A percentile compares a stretch with the other conserved stretches of the same genome.
phyloP scores from a whole-genome alignment of 1,284 basidiomycete species.

The Mycena citricolor region DNA sequence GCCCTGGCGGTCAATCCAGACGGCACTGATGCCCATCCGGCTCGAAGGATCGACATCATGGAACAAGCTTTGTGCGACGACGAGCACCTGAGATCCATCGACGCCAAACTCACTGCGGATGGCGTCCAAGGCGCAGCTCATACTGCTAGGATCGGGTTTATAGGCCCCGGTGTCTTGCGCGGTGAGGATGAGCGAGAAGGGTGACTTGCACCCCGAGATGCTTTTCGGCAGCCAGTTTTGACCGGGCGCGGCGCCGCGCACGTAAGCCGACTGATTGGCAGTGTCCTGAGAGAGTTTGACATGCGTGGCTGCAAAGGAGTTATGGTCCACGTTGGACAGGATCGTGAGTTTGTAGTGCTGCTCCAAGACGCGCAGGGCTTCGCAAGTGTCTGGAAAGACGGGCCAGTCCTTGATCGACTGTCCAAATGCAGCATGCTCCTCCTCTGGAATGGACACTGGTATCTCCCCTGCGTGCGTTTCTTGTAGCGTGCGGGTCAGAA shows the following conservation, averaged over 20 bases:
- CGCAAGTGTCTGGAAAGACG: slow-evolving; percentile 63
- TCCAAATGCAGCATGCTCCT: slow-evolving; percentile 47
- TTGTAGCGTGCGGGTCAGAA: slow-evolving; percentile 40
- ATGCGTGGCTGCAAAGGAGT: slow-evolving; percentile 61
- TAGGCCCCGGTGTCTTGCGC: slow-evolving; percentile 68
- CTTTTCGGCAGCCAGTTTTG: slow-evolving; percentile 42
- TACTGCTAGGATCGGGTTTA: slow-evolving; percentile 64
- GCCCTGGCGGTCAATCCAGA: slow-evolving; percentile 61
- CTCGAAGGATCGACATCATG: slow-evolving; percentile 61
- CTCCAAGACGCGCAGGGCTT: slow-evolving; percentile 58
- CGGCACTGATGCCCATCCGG: slow-evolving; percentile 48
- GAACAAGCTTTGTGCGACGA: slow-evolving; percentile 59
- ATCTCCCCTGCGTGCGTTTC: slow-evolving; percentile 20
- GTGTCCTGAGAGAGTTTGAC: slow-evolving; percentile 49
- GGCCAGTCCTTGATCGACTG: slow-evolving; percentile 60
- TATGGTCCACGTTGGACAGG: slow-evolving; percentile 71
- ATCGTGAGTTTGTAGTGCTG: slow-evolving; percentile 66
- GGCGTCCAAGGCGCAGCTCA: slow-evolving; percentile 48
- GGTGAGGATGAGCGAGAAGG: slow-evolving; percentile 64
- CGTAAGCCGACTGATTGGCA: slow-evolving; percentile 29
- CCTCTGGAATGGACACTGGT: slow-evolving; percentile 25
- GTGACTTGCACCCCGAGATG: slow-evolving; percentile 42
- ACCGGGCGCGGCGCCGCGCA: slow-evolving; percentile 31
- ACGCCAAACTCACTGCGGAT: slow-evolving; percentile 42
- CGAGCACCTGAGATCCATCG: slow-evolving; percentile 39